phyloP scores from a whole-genome alignment of 2,329 filamentous ascomycete genomes.

The Teratosphaeria gauchensis region DNA sequence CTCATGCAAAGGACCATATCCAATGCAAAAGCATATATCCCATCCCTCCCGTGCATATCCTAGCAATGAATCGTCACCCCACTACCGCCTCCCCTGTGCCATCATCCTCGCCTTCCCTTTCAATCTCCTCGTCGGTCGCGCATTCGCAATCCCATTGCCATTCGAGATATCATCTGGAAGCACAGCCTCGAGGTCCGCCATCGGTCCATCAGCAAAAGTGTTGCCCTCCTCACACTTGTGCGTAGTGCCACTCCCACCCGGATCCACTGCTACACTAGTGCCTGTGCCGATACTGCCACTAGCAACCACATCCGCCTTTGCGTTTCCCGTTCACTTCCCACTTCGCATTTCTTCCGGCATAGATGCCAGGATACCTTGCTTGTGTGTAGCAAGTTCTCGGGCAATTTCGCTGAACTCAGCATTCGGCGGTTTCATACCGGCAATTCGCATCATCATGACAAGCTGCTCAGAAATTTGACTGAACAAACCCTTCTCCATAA shows the following conservation, averaged over 20 bases:
- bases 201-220: not conserved
- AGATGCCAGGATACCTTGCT: not conserved
- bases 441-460: not conserved
- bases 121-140: not conserved
- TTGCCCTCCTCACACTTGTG: not conserved
- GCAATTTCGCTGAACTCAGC: not conserved
- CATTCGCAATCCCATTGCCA: not conserved
- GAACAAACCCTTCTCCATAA: not conserved
- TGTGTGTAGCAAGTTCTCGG: not conserved
- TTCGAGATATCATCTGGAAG: not conserved
- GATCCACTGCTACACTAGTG: not conserved
- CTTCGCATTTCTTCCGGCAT: not conserved
- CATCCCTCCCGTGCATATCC: not conserved
- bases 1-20: not conserved
- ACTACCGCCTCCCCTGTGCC: not conserved
- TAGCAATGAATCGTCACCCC: not conserved
- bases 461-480: not conserved
- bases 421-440: not conserved
- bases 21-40: not conserved
- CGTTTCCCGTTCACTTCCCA: no score
- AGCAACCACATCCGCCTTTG: no score
- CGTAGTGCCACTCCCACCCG: not conserved
- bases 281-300: no score
- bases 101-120: not conserved
- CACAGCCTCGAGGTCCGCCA: not conserved